Percentiles rank a stretch among this genome's conserved stretches.
These are phyloP conservation scores for Rhizopus microsporus DNA, from an alignment of 371 early-diverging fungal genomes.

Conservation along the genomic window DNA sequence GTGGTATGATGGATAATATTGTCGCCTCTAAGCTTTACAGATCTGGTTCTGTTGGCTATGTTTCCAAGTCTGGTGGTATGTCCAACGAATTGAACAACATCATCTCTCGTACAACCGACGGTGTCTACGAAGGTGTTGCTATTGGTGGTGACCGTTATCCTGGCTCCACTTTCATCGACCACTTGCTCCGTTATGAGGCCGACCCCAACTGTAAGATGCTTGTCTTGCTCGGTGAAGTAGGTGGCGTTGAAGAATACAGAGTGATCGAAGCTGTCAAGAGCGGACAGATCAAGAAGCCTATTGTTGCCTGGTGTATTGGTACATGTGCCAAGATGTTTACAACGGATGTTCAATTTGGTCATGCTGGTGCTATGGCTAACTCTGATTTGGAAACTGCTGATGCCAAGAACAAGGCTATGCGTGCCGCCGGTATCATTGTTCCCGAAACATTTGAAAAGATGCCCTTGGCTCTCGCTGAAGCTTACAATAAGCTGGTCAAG, in stretches of 20 bases:
- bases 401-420: slow-evolving; percentile 92
- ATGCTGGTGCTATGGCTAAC: slow-evolving; percentile 97
- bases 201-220: slow-evolving; percentile 95
- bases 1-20: slow-evolving; percentile 99
- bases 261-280: slow-evolving; percentile 91
- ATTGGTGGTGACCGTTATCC: slow-evolving; percentile 99
- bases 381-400: slow-evolving; percentile 95
- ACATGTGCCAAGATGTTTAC: slow-evolving; percentile 98
- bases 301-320: slow-evolving; percentile 98
- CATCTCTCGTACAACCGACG: slow-evolving; percentile 92
- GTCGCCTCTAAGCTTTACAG: slow-evolving; percentile 95
- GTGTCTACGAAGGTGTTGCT: slow-evolving; percentile 98
- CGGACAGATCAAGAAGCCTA: slow-evolving; percentile 92
- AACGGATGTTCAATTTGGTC: slow-evolving; percentile 97
- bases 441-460: slow-evolving; percentile 96
- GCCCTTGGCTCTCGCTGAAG: slow-evolving; percentile 77
- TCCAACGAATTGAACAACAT: slow-evolving; percentile 99
- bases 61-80: slow-evolving; percentile 99
- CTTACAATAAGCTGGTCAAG: slow-evolving; percentile 79
- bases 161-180: slow-evolving; percentile 98
- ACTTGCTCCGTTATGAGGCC: slow-evolving; percentile 90
- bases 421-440: slow-evolving; percentile 87
- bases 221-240: slow-evolving; percentile 96
- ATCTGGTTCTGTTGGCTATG: slow-evolving; percentile 95
- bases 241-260: slow-evolving; percentile 96